Conservation (phyloP, 2,329 filamentous ascomycete genomes). For the Leptographium procerum region DNA sequence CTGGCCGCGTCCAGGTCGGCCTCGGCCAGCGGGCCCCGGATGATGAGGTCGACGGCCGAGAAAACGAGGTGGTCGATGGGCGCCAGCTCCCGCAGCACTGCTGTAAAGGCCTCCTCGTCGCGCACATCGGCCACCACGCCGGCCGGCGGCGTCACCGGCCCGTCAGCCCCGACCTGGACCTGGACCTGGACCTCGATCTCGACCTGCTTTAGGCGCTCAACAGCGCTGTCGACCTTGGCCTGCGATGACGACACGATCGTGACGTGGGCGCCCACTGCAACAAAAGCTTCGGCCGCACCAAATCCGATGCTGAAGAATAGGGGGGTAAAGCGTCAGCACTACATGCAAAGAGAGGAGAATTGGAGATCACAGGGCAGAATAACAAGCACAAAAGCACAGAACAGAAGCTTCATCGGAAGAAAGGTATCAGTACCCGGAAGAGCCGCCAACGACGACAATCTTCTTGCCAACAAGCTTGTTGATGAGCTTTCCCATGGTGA, state of each 20-base stretch:
- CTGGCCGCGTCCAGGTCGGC: conserved; percentile 22
- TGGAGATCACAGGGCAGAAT: too few relatives aligned
- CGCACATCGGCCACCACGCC: conserved; percentile 23
- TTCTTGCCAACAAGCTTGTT: conserved; percentile 24
- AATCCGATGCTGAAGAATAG: conserved; percentile 23
- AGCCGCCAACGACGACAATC: conserved; percentile 24
- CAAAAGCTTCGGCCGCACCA: conserved; percentile 23
- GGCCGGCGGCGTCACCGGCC: conserved; percentile 8
- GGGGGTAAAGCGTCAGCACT: not conserved
- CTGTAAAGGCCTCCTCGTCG: conserved; percentile 21
- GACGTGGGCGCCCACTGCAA: conserved; percentile 23
- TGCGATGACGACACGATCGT: conserved; percentile 24
- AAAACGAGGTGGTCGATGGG: conserved; percentile 27
- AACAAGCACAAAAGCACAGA: too few relatives aligned
- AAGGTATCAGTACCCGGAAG: too few relatives aligned
- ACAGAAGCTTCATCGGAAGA: too few relatives aligned
- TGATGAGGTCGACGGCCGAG: conserved; percentile 26
- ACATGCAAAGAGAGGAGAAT: too few relatives aligned
- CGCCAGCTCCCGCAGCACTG: conserved; percentile 19
- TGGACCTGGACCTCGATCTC: conserved; percentile 2
- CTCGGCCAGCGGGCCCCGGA: conserved; percentile 22
- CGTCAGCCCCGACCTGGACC: too few relatives aligned
- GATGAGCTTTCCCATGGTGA: conserved; percentile 8
- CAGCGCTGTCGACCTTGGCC: conserved; percentile 19
- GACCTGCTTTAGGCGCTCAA: conserved; percentile 16